Conservation (phyloP, 257 asterid genomes). For the Gentiana macrophylla region DNA sequence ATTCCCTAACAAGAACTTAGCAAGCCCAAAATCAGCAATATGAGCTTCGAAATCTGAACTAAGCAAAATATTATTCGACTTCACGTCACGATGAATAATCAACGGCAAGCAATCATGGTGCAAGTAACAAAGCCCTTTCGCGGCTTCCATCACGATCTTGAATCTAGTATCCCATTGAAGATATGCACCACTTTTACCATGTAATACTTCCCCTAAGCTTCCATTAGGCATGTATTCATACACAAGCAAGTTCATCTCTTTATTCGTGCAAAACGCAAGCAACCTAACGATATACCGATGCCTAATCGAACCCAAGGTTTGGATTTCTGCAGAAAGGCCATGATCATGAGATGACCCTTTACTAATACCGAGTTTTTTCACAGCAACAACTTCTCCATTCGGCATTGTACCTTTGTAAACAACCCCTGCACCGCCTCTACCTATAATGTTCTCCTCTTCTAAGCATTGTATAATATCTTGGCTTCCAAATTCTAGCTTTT, state of each 20-base stretch:
- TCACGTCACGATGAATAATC: conserved; percentile 29
- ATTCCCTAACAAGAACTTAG: conserved; percentile 23
- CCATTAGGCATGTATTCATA: conserved; percentile 37
- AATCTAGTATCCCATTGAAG: conserved; percentile 31
- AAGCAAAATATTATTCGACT: conserved; percentile 32
- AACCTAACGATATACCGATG: conserved; percentile 31
- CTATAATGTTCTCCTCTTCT: conserved; percentile 30
- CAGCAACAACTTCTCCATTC: conserved; percentile 27
- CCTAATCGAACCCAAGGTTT: conserved; percentile 27
- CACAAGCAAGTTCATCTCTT: conserved; percentile 31
- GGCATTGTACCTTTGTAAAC: conserved; percentile 34
- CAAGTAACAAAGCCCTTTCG: conserved; percentile 29
- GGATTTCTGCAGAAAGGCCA: conserved; percentile 30
- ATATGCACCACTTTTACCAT: conserved; percentile 23
- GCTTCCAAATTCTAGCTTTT: conserved; percentile 30
- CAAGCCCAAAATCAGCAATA: conserved; percentile 31
- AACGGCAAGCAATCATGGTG: conserved; percentile 37
- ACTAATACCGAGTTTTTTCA: conserved; percentile 27
- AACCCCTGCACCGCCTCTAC: conserved; percentile 42
- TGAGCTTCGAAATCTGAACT: conserved; percentile 30
- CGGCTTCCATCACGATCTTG: conserved; percentile 28
- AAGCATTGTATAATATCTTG: conserved; percentile 35
- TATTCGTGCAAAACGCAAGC: conserved; percentile 26
- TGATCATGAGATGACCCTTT: conserved; percentile 26
- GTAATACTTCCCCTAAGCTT: conserved; percentile 31